A percentile compares a stretch with the other conserved stretches of the same genome.
Evolutionary conservation across 352 stramenopile species (phyloP).

Genomic region (Elongisporangium prolatum): DNA sequence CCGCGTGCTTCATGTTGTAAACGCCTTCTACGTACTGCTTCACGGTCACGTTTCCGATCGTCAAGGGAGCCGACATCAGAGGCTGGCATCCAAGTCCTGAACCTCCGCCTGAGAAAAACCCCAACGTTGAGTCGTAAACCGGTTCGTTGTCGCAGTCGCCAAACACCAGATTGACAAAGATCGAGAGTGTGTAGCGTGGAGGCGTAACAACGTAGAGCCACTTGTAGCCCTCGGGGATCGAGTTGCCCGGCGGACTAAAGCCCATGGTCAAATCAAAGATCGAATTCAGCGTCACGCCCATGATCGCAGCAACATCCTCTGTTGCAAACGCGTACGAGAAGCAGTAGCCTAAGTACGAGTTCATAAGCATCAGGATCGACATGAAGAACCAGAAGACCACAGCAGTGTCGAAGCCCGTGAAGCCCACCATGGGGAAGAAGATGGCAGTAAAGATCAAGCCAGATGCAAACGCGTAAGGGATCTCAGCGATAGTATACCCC

Average conservation of each 20-base stretch:
- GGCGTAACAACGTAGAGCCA: slow-evolving; percentile 22
- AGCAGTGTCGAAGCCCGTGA: slow-evolving; percentile 31
- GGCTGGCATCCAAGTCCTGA: slow-evolving; percentile 34
- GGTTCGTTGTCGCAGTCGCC: slow-evolving; percentile 35
- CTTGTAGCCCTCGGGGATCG: slow-evolving; percentile 16
- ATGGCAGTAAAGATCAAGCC: slow-evolving; percentile 51
- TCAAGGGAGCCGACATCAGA: slow-evolving; percentile 25
- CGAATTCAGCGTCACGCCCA: slow-evolving; percentile 21
- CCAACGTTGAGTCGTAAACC: slow-evolving; percentile 15
- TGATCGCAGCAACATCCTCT: slow-evolving; percentile 27
- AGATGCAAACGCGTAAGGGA: slow-evolving; percentile 50
- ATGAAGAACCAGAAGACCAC: slow-evolving; percentile 56
- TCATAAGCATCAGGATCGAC: slow-evolving; percentile 37
- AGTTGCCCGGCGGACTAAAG: slow-evolving; percentile 22
- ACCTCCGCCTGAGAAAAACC: not conserved
- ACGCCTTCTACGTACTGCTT: slow-evolving; percentile 44
- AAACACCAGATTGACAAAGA: slow-evolving; percentile 32
- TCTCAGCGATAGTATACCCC: slow-evolving; percentile 55
- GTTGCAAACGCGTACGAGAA: slow-evolving; percentile 39
- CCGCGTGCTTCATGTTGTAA: slow-evolving; percentile 56
- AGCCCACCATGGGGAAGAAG: slow-evolving; percentile 52
- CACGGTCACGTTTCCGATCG: slow-evolving; percentile 30
- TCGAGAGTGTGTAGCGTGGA: slow-evolving; percentile 25
- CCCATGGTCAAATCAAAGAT: slow-evolving; percentile 38
- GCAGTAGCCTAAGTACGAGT: slow-evolving; percentile 44